These are phyloP conservation scores for Cubamyces sp. DNA, from an alignment of 768 basidiomycete species.

Conservation along the genomic window DNA sequence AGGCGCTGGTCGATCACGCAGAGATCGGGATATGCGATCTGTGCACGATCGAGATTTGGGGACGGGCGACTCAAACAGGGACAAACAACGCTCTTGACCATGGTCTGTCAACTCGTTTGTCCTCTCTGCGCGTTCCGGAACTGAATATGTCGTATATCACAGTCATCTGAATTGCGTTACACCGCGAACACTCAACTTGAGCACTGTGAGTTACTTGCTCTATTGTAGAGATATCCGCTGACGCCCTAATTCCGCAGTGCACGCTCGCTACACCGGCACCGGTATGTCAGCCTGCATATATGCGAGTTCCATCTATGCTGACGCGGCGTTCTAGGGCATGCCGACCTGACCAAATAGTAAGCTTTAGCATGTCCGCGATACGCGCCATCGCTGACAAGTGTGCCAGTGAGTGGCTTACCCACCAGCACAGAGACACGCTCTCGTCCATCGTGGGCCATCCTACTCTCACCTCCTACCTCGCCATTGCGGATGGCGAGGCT, in stretches of 20 bases:
- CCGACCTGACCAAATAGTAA: slow-evolving; percentile 94
- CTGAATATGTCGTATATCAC: slow-evolving; percentile 23
- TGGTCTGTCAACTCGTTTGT: slow-evolving; percentile 28
- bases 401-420: slow-evolving; percentile 92
- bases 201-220: slow-evolving; percentile 67
- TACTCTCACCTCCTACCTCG: slow-evolving; percentile 80
- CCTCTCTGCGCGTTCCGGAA: neutral
- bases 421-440: slow-evolving; percentile 96
- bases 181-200: slow-evolving; percentile 96
- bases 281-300: slow-evolving; percentile 52
- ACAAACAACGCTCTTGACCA: slow-evolving; percentile 25
- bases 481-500: slow-evolving; percentile 94
- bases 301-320: neutral
- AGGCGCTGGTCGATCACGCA: slow-evolving; percentile 16
- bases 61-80: neutral
- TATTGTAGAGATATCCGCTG: slow-evolving; percentile 9
- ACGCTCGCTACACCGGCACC: slow-evolving; percentile 95
- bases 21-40: slow-evolving; percentile 12
- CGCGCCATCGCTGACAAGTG: slow-evolving; percentile 16
- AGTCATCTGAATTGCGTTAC: slow-evolving; percentile 93
- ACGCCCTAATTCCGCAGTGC: slow-evolving; percentile 56
- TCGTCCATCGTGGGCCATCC: slow-evolving; percentile 93
- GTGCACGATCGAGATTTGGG: slow-evolving; percentile 1
- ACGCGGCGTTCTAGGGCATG: slow-evolving; percentile 66
- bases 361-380: slow-evolving; percentile 36